Percentiles rank a stretch among this genome's conserved stretches.
phyloP scores from a whole-genome alignment of 345 rosid species.

The Pseudoturritis turrita region DNA sequence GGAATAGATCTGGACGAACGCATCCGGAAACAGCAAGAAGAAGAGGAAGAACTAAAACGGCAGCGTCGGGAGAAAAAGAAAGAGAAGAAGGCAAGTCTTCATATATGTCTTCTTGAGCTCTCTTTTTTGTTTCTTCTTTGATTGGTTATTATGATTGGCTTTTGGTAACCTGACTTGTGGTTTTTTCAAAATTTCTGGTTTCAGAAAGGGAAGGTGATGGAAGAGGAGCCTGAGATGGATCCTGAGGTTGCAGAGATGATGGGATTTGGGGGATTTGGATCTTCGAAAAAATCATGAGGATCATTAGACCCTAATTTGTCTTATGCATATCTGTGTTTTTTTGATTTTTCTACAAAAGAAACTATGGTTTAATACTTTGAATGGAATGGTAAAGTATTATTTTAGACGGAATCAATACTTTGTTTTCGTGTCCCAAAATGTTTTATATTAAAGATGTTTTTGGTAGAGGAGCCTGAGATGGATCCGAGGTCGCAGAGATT shows the following conservation, averaged over 20 bases:
- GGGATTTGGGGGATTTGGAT: constrained; percentile 95
- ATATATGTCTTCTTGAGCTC: background rate
- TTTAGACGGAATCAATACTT: too few species aligned
- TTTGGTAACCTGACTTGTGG: background rate
- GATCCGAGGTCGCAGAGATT: too few species aligned
- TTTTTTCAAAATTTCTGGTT: background rate
- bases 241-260: constrained; percentile 94
- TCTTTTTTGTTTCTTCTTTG: background rate
- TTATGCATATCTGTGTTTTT: too few species aligned
- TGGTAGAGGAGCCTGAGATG: too few species aligned
- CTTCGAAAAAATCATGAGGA: constrained; percentile 59
- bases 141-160: background rate
- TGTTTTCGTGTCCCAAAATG: too few species aligned
- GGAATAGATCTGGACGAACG: constrained; percentile 82
- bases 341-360: too few species aligned
- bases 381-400: too few species aligned
- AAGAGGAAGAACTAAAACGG: constrained; percentile 83
- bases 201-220: constrained; percentile 83
- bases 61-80: constrained; percentile 83
- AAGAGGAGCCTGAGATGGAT: constrained; percentile 79
- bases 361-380: too few species aligned
- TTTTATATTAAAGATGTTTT: too few species aligned
- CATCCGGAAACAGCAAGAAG: constrained; percentile 78
- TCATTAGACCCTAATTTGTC: background rate
- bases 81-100: constrained; percentile 76